A percentile compares a stretch with the other conserved stretches of the same genome.
Evolutionary conservation across 2,329 filamentous ascomycete genomes (phyloP).

Genomic region (Saccharata proteae): DNA sequence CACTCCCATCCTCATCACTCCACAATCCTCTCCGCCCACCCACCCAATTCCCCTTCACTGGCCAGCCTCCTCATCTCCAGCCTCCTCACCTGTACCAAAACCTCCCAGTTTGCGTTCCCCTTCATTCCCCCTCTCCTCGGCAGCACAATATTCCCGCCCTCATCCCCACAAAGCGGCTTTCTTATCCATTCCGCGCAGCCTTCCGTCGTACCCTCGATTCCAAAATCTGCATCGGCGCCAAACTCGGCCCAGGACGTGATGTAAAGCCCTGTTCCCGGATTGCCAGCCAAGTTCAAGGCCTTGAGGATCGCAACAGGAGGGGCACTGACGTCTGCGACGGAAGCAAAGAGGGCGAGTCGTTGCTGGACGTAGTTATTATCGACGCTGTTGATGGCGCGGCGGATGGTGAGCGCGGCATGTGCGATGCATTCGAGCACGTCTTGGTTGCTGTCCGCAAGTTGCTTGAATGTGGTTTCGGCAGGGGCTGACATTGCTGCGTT

Average conservation of each 20-base stretch:
- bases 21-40: background rate
- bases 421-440: background rate
- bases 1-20: too few relatives aligned
- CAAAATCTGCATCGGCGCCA: slow-evolving; percentile 1
- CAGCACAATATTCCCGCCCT: background rate
- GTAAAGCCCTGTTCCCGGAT: slow-evolving; percentile 1
- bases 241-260: slow-evolving; percentile 5
- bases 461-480: background rate
- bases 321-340: background rate
- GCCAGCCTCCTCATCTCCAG: slow-evolving; percentile 1
- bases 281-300: slow-evolving; percentile 1
- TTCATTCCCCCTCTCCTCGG: background rate
- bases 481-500: background rate
- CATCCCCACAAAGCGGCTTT: slow-evolving; percentile 1
- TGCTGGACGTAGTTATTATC: slow-evolving; percentile 1
- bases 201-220: background rate
- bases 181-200: slow-evolving; percentile 1
- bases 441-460: background rate
- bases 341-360: background rate
- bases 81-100: slow-evolving; percentile 1
- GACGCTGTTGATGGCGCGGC: slow-evolving; percentile 1
- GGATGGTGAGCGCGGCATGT: slow-evolving; percentile 1
- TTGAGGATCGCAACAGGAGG: background rate
- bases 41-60: background rate
- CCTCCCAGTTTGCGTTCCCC: slow-evolving; percentile 1